A percentile compares a stretch with the other conserved stretches of the same genome.
phyloP scores from a whole-genome alignment of 2,329 filamentous ascomycete species.

The Verticillium zaregamsianum region DNA sequence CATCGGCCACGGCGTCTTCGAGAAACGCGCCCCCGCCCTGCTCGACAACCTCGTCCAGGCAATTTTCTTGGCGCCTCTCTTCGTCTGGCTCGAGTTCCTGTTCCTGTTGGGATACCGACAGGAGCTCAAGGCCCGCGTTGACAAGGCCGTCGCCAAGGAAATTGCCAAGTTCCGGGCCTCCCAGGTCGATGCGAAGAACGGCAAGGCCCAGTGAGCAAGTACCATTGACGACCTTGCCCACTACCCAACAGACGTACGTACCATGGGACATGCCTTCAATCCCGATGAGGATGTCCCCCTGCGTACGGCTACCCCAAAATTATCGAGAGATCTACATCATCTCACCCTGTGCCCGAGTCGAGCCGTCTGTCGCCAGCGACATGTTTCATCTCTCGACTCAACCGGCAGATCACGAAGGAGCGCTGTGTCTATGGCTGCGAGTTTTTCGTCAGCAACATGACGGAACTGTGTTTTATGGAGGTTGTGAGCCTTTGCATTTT shows the following conservation, averaged over 20 bases:
- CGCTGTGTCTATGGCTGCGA: not conserved
- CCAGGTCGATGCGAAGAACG: slow-evolving; percentile 44
- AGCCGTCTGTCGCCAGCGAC: not conserved
- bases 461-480: not conserved
- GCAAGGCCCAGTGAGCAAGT: slow-evolving; percentile 43
- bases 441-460: not conserved
- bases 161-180: slow-evolving; percentile 67
- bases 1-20: slow-evolving; percentile 83
- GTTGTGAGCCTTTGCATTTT: not conserved
- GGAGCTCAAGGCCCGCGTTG: slow-evolving; percentile 77
- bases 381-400: not conserved
- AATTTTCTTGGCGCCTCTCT: slow-evolving; percentile 87
- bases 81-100: slow-evolving; percentile 93
- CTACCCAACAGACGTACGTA: not conserved
- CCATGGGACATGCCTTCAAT: not conserved
- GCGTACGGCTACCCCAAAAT: not conserved
- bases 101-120: slow-evolving; percentile 89
- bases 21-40: slow-evolving; percentile 81
- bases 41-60: slow-evolving; percentile 91
- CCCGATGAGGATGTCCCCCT: not conserved
- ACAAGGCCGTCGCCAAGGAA: slow-evolving; percentile 71
- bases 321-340: not conserved
- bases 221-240: not conserved
- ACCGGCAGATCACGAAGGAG: not conserved
- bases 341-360: not conserved